Conservation (phyloP, 1,284 basidiomycete species). For the Rhodofomes roseus region DNA sequence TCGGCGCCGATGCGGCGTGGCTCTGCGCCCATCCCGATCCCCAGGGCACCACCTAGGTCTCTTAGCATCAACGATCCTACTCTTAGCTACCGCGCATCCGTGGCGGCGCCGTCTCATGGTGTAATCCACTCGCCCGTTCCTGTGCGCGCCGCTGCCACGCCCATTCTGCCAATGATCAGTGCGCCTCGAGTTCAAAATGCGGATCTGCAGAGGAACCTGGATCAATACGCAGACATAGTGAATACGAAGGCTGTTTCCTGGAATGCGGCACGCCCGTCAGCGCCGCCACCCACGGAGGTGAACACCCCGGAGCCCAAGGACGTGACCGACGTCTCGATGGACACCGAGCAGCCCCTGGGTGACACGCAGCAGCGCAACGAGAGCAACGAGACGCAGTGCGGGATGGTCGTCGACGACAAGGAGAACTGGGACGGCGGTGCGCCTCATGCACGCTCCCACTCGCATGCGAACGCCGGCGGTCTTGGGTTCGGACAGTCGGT, state of each 20-base stretch:
- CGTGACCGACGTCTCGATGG: background rate
- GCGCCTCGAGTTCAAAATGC: conserved; percentile 40
- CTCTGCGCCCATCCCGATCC: conserved; percentile 5
- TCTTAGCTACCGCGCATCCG: background rate
- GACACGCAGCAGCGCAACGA: conserved; percentile 9
- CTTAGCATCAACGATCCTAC: background rate
- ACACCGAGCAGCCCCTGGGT: conserved; percentile 3
- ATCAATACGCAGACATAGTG: conserved; percentile 41
- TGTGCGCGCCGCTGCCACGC: conserved; percentile 12
- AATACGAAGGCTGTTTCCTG: conserved; percentile 34
- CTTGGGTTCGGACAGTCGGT: conserved; percentile 42
- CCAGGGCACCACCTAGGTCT: conserved; percentile 1
- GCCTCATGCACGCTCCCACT: conserved; percentile 6
- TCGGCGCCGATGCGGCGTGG: conserved; percentile 14
- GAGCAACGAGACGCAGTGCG: background rate
- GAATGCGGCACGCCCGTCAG: conserved; percentile 8
- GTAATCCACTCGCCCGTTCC: conserved; percentile 22
- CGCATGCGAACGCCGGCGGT: conserved; percentile 27
- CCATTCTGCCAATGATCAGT: conserved; percentile 25
- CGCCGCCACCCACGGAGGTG: background rate
- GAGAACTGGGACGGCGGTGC: conserved; percentile 41
- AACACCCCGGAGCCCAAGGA: background rate
- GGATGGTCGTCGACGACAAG: conserved; percentile 33
- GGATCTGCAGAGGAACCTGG: conserved; percentile 38
- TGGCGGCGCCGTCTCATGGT: conserved; percentile 9